Evolutionary conservation across 73 alveolate genomes (phyloP).

Genomic region (Blepharisma stoltei): DNA sequence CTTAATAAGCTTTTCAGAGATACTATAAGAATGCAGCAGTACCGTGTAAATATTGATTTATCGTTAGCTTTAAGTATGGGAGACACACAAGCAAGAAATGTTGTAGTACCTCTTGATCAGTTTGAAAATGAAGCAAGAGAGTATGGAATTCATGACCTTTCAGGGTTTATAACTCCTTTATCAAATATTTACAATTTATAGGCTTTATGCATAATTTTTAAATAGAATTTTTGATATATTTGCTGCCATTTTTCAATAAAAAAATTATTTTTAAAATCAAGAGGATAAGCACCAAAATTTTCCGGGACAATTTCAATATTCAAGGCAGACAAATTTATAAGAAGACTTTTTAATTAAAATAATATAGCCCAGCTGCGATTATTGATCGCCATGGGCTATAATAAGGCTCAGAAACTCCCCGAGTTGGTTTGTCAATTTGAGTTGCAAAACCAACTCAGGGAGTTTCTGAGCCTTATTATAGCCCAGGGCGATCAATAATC

Average conservation of each 20-base stretch:
- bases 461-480: too few relatives aligned
- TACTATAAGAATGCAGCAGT: background rate
- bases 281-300: background rate
- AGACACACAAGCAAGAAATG: constrained; percentile 39
- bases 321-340: constrained; percentile 20
- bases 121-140: constrained; percentile 69
- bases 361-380: background rate
- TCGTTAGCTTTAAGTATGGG: constrained; percentile 36
- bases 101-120: constrained; percentile 44
- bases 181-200: too few relatives aligned
- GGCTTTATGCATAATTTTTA: too few relatives aligned
- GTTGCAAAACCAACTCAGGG: too few relatives aligned
- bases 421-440: too few relatives aligned
- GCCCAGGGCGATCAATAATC: too few relatives aligned
- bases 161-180: background rate
- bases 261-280: too few relatives aligned
- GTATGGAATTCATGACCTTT: constrained; percentile 27
- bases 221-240: too few relatives aligned
- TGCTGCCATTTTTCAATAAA: too few relatives aligned
- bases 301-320: constrained; percentile 3
- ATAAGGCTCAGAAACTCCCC: too few relatives aligned
- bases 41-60: constrained; percentile 21
- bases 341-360: constrained; percentile 27
- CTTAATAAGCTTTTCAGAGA: constrained; percentile 27
- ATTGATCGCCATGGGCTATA: too few relatives aligned